phyloP scores from a whole-genome alignment of 305 asterid genomes.

The Fraxinus floribunda region DNA sequence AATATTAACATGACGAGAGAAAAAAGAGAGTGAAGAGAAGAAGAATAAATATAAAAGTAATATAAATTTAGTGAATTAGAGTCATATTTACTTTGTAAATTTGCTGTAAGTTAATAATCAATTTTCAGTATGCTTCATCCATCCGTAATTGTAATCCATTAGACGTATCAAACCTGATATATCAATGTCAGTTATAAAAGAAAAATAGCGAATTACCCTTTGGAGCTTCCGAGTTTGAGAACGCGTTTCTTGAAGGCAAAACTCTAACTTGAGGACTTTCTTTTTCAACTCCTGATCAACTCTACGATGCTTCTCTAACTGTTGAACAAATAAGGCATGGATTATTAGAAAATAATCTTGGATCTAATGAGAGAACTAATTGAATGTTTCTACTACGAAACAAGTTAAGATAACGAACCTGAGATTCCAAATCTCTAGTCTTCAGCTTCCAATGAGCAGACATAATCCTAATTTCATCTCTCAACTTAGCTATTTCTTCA shows the following conservation, averaged over 20 bases:
- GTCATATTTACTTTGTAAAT: not conserved
- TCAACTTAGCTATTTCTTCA: slow-evolving; percentile 67
- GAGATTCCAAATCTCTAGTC: slow-evolving; percentile 74
- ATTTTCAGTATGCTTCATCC: not conserved
- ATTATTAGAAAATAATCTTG: not conserved
- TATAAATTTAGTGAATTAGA: not conserved
- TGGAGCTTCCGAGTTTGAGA: slow-evolving; percentile 80
- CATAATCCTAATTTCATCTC: slow-evolving; percentile 73
- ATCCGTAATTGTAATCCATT: not conserved
- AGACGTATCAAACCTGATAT: not conserved
- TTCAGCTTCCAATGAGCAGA: slow-evolving; percentile 91
- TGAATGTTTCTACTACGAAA: not conserved
- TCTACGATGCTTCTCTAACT: slow-evolving; percentile 68
- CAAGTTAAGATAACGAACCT: slow-evolving; percentile 40
- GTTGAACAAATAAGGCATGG: not conserved
- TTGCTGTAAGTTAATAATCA: not conserved
- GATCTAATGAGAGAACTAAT: not conserved
- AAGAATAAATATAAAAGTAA: not conserved
- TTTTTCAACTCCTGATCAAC: slow-evolving; percentile 79
- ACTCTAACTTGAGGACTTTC: slow-evolving; percentile 65
- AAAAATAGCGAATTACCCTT: slow-evolving; percentile 47
- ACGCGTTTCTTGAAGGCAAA: slow-evolving; percentile 75
- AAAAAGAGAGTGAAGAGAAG: not conserved
- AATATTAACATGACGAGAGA: not conserved
- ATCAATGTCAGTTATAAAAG: not conserved